Evolutionary conservation across 2,329 filamentous ascomycete species (phyloP), one percentile per base, ranked within the genome.

Genomic region (Colletotrichum sp.): DNA sequence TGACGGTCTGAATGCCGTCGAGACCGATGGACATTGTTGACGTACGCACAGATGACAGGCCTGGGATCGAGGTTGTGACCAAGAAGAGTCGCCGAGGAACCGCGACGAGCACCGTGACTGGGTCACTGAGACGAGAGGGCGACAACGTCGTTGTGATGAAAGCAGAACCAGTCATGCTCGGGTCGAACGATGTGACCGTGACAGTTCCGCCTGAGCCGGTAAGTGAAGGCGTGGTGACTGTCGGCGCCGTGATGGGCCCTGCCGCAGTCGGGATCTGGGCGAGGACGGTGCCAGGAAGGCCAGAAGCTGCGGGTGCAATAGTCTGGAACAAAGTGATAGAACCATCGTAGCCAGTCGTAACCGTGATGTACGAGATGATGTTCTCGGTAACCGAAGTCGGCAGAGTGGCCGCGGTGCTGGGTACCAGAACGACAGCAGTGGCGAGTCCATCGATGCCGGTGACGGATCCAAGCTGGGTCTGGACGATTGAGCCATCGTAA

Each of bases 331-430:
- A 24, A 4, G 72, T 67, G 10, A 36, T 30, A 2, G 61, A 58
- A 5, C 72, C 72, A n/a, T 5, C n/a, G n/a, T 74, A 74, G 13
- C 30, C 55, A 8, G 72, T 74, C 7, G 72, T 72, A 24, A 74
- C 55, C 3, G 72, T 74, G 32, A 74, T 67, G 38, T 74, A 74
- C 18, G 72, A 74, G 16, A 72, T 43, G 14, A 71, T 55, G 52
- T 58, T 48, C 68, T 71, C 58, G 4, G 69, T 72, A 21, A 67
- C 55, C 4, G 72, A 72, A 26, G 61, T n/a, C 7, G 59, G n/a
- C 4, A 61, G n/a, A 18, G 13, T 24, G 2, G 21, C 52, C 9
- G 36, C 16, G 7, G 52, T 28, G 10, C 59, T 38, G 13, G 72
- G 72, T 12, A 58, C 48, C 3, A 64, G 59, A 28, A 74, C 10